Base-by-base conservation (phyloP, 2,329 filamentous ascomycete genomes). In the Pseudofabraea citricarpa region DNA sequence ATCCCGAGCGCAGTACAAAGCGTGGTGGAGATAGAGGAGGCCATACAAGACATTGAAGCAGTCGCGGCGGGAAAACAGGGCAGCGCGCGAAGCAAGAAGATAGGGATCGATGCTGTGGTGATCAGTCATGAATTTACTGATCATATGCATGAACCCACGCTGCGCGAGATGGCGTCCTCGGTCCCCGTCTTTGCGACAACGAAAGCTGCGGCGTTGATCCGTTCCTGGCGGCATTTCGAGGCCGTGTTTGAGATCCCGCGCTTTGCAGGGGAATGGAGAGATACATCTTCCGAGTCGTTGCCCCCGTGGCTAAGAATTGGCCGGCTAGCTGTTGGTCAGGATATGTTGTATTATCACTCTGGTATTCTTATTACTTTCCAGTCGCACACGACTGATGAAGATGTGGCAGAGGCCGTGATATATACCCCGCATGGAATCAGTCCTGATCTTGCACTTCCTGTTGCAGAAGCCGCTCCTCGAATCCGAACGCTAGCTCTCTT, bases 121-220 rank as follows among this genome's bases (percentile, higher is more conserved):
- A 68, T 85, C 23, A 77, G 71, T 13, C 81, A 85, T 56, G 81
- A 85, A 57, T 85, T 85, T 52, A 84, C 81, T 1, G 81, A 85
- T 55, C 82, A 84, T 56, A 84, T 79, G 59, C 80, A 85, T 54
- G 68, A 74, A 47, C 69, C 74, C 3, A 85, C 81, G 12, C 63
- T 85, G 20, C 58, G 73, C 33, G 72, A 82, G 52, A 60, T 85
- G 3, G 65, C 75, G 5, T 51, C 53, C 1, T 59, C 67, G 33
- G 74, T 80, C 4, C 78, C 80, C 0, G 67, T 85, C 1, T 74
- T 83, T 45, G 80, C 80, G 10, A 73, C 76, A 2, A 69, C 73
- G 52, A 73, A 79, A 59, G 81, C 81, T 0, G 76, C 74, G 0
- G 64, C 64, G 10, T 63, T 81, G 16, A 76, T 85, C 27, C 60